phyloP scores from a whole-genome alignment of 2,329 filamentous ascomycete genomes.

The Grosmannia huntii region DNA sequence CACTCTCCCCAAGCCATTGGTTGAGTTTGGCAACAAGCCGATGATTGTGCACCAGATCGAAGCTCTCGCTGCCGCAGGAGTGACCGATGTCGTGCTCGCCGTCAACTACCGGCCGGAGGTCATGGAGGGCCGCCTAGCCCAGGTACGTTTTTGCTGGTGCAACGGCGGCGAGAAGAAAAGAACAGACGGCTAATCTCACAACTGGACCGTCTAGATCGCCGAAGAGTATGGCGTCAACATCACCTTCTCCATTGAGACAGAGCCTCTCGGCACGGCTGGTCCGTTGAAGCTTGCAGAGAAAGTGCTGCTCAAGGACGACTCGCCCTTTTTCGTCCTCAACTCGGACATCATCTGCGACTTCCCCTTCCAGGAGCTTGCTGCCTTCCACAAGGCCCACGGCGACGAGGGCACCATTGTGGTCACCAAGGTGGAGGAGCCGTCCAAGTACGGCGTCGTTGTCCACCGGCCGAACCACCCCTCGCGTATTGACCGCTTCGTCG shows the following conservation, averaged over 20 bases:
- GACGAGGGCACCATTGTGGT: conserved; percentile 96
- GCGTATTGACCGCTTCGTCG: conserved; percentile 95
- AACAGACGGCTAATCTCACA: background rate
- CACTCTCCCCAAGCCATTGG: conserved; percentile 90
- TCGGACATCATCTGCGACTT: conserved; percentile 98
- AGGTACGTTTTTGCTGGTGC: conserved; percentile 41
- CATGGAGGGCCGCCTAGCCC: conserved; percentile 87
- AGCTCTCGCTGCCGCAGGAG: conserved; percentile 81
- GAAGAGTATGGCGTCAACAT: conserved; percentile 87
- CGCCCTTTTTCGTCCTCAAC: conserved; percentile 96
- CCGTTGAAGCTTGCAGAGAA: conserved; percentile 91
- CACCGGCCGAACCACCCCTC: conserved; percentile 88
- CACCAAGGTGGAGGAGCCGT: conserved; percentile 97
- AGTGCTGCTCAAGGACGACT: conserved; percentile 83
- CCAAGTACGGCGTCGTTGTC: conserved; percentile 96
- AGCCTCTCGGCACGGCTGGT: conserved; percentile 88
- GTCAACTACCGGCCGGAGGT: conserved; percentile 98
- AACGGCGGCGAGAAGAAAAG: background rate
- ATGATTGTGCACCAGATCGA: conserved; percentile 99
- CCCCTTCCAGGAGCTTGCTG: conserved; percentile 78
- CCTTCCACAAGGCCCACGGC: conserved; percentile 87
- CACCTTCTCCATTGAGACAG: conserved; percentile 91
- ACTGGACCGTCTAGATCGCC: conserved; percentile 52
- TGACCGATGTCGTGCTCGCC: conserved; percentile 93
- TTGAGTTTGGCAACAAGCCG: conserved; percentile 97